These are phyloP conservation scores for Zelopaecilomyces penicillatus DNA, from an alignment of 2,329 filamentous ascomycete species.

Conservation along the genomic window DNA sequence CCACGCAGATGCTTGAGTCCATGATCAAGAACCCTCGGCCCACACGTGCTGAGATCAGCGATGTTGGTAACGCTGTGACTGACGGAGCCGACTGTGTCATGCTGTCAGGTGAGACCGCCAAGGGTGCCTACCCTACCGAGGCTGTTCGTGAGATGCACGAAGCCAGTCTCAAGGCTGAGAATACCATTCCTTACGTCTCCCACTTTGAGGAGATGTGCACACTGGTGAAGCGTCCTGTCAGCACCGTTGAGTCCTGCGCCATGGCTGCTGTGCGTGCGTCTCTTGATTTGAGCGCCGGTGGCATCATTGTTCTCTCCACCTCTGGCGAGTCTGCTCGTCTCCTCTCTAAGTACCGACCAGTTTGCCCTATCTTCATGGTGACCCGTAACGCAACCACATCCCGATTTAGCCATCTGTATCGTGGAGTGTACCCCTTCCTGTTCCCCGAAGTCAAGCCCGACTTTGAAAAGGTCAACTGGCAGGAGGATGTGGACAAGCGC, in stretches of 20 bases:
- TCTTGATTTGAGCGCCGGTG: constrained; percentile 91
- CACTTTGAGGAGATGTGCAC: constrained; percentile 93
- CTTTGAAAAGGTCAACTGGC: constrained; percentile 89
- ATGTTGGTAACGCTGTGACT: constrained; percentile 95
- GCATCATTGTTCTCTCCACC: constrained; percentile 92
- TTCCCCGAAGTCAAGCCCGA: constrained; percentile 92
- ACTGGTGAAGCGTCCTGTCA: constrained; percentile 73
- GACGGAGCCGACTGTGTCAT: constrained; percentile 99
- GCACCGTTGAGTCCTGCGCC: constrained; percentile 85
- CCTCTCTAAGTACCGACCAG: constrained; percentile 95
- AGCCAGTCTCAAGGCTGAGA: constrained; percentile 92
- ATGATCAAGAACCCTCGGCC: constrained; percentile 99
- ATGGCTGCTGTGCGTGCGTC: constrained; percentile 96
- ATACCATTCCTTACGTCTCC: constrained; percentile 92
- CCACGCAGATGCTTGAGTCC: constrained; percentile 98
- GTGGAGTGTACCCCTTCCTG: constrained; percentile 94
- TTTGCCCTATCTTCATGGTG: constrained; percentile 99
- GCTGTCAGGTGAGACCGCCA: constrained; percentile 98
- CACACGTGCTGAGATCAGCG: constrained; percentile 95
- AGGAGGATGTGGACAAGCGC: constrained; percentile 95
- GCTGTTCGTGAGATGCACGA: constrained; percentile 97
- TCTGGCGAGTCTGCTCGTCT: constrained; percentile 92
- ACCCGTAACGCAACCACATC: constrained; percentile 78
- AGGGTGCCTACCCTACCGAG: constrained; percentile 88
- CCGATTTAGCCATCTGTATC: constrained; percentile 90